Evolutionary conservation across 306 rosid genomes (phyloP).

Genomic region (Parietaria judaica): DNA sequence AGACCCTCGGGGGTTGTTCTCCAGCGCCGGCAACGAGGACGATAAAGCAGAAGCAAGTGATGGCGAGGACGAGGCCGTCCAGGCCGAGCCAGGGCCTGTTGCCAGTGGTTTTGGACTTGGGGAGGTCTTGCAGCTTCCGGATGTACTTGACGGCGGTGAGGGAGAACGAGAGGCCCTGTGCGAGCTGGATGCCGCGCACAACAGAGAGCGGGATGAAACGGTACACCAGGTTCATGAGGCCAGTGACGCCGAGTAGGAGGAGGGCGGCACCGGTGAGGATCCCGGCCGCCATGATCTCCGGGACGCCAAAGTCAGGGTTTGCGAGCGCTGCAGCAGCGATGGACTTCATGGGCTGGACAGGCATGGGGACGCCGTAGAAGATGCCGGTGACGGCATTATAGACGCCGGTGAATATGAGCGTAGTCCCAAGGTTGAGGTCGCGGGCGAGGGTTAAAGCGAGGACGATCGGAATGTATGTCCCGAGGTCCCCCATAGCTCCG

Average conservation of each 20-base stretch:
- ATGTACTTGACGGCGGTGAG: slow-evolving; percentile 56
- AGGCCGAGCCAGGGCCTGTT: slow-evolving; percentile 50
- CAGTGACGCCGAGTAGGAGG: slow-evolving; percentile 41
- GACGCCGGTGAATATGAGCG: slow-evolving; percentile 61
- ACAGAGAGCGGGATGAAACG: slow-evolving; percentile 44
- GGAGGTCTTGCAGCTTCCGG: slow-evolving; percentile 41
- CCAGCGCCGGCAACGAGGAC: slow-evolving; percentile 49
- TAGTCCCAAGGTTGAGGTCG: slow-evolving; percentile 61
- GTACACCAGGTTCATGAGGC: slow-evolving; percentile 58
- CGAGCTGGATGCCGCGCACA: slow-evolving; percentile 70
- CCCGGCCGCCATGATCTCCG: slow-evolving; percentile 77
- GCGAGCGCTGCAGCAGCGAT: slow-evolving; percentile 61
- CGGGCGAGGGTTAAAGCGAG: slow-evolving; percentile 47
- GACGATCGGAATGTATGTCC: slow-evolving; percentile 71
- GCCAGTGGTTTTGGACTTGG: slow-evolving; percentile 35
- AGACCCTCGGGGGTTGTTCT: too few relatives aligned
- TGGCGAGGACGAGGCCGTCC: slow-evolving; percentile 60
- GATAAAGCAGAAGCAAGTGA: slow-evolving; percentile 46
- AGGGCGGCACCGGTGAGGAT: slow-evolving; percentile 47
- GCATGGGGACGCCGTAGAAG: slow-evolving; percentile 75
- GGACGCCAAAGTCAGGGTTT: slow-evolving; percentile 35
- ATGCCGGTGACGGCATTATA: slow-evolving; percentile 62
- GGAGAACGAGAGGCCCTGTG: slow-evolving; percentile 69
- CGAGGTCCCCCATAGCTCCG: slow-evolving; percentile 83
- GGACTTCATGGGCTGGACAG: slow-evolving; percentile 86